Conservation (phyloP, 805 yeast species). For the Yarrowia hollandica region DNA sequence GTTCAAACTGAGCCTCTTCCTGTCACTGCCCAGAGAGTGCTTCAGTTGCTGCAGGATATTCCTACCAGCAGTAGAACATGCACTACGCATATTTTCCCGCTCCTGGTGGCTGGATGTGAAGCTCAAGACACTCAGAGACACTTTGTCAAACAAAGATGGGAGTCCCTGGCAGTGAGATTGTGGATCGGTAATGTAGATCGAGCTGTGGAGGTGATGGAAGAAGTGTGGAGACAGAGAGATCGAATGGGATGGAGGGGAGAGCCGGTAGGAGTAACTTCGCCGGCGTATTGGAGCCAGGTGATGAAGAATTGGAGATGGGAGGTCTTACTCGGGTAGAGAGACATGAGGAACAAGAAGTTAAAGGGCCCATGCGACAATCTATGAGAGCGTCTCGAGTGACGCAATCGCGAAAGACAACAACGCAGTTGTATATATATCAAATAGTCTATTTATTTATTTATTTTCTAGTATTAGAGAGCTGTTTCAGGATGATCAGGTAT, state of each 20-base stretch:
- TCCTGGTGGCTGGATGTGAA: constrained; percentile 66
- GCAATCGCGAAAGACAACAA: too few relatives aligned
- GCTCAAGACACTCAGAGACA: constrained; percentile 59
- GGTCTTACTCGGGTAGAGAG: constrained; percentile 53
- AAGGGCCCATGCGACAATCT: too few relatives aligned
- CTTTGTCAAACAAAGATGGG: constrained; percentile 64
- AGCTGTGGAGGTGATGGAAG: constrained; percentile 66
- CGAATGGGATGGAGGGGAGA: constrained; percentile 39
- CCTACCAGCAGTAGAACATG: constrained; percentile 59
- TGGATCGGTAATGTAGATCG: constrained; percentile 69
- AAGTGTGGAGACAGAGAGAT: constrained; percentile 69
- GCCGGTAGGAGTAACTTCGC: constrained; percentile 45
- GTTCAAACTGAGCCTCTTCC: constrained; percentile 57
- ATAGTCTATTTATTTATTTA: too few relatives aligned
- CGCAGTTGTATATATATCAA: too few relatives aligned
- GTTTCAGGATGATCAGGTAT: too few relatives aligned
- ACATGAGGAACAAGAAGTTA: not conserved
- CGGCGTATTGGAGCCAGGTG: constrained; percentile 66
- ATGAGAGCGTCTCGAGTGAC: too few relatives aligned
- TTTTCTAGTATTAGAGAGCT: too few relatives aligned
- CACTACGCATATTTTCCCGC: constrained; percentile 64
- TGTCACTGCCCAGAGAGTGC: constrained; percentile 58
- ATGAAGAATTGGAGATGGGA: constrained; percentile 82
- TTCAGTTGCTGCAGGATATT: constrained; percentile 61
- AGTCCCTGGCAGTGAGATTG: constrained; percentile 51